Evolutionary conservation across 805 yeast species (phyloP), one percentile per base, ranked within the genome.

Genomic region (Hanseniaspora mollemarum): DNA sequence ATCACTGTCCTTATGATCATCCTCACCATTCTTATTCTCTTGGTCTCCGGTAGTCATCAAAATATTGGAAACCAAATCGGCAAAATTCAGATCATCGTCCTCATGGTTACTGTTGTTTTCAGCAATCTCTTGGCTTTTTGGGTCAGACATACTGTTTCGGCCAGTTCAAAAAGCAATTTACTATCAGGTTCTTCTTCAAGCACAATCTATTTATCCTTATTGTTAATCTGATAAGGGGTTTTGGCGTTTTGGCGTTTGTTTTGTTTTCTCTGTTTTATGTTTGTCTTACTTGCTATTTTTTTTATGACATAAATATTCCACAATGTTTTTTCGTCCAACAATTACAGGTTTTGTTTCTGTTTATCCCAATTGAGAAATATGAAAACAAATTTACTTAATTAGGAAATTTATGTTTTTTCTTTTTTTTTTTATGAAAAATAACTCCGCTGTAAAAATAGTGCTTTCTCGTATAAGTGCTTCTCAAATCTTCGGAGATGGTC

Each of bases 61-160:
- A 33, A 58, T 60, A 46, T 60, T 54, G 45, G 62, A 60, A 28
- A 59, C 61, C 24, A 60, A 60, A 19, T 60, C 58, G 9, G 61
- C 62, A 43, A 60, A 59, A 15, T 58, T 60, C 33, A 57, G 60
- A 28, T 57, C 60, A n/a, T 57, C 60, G 19, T 48, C 54, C 29
- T 45, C 42, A 31, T 29, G 41, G 6, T 45, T 16, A 25, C 36
- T 36, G 22, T 29, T 16, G 18, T 10, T 22, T 12, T 4, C 24
- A 13, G 41, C n/a, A 26, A 41, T 42, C 41, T n/a, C 18, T 33
- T 39, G 26, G 43, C 21, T 35, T 22, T 15, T 49, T 38, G 37
- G 51, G 21, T 22, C 53, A 55, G 26, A 16, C 39, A 8, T 62
- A 58, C 7, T 16, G n/a, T 18, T 31, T n/a, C n/a, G n/a, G n/a